Conservation (phyloP, 345 rosid genomes). For the Carallia pectinifolia region DNA sequence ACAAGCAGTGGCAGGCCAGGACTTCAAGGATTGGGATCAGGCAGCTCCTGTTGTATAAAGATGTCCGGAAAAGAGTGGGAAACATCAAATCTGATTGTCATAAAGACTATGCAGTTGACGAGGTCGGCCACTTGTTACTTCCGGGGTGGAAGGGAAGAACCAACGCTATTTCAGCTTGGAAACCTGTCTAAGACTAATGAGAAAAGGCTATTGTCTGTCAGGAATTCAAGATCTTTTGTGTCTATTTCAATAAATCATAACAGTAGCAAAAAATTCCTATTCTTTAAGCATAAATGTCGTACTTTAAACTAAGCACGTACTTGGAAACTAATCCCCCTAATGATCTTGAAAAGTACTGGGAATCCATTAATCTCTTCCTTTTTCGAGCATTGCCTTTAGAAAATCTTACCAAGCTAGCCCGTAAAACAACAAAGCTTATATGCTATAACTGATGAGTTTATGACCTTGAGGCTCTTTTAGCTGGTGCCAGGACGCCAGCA, state of each 20-base stretch:
- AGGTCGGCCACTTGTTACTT: constrained; percentile 45
- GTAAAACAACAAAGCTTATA: too few relatives aligned
- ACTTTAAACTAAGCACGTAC: too few relatives aligned
- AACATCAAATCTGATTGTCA: constrained; percentile 28
- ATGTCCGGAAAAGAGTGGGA: constrained; percentile 34
- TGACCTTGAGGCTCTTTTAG: constrained; percentile 64
- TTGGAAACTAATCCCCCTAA: too few relatives aligned
- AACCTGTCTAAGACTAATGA: neutral
- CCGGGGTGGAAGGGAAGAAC: constrained; percentile 63
- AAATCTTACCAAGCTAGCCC: too few relatives aligned
- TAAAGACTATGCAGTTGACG: constrained; percentile 45
- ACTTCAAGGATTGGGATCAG: constrained; percentile 42
- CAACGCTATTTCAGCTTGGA: constrained; percentile 48
- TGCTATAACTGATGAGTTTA: too few relatives aligned
- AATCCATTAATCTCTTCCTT: too few relatives aligned
- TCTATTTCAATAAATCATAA: too few relatives aligned
- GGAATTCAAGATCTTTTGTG: too few relatives aligned
- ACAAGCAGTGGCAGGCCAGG: constrained; percentile 43
- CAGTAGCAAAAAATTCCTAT: too few relatives aligned
- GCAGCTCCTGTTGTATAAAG: constrained; percentile 42
- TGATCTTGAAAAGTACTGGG: too few relatives aligned
- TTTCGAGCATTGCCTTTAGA: too few relatives aligned
- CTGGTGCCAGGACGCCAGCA: constrained; percentile 39
- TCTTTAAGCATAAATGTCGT: too few relatives aligned
- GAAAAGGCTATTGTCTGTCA: neutral